Evolutionary conservation across 257 asterid genomes (phyloP), one percentile per base, ranked within the genome.

Genomic region (Verbascum thapsus): DNA sequence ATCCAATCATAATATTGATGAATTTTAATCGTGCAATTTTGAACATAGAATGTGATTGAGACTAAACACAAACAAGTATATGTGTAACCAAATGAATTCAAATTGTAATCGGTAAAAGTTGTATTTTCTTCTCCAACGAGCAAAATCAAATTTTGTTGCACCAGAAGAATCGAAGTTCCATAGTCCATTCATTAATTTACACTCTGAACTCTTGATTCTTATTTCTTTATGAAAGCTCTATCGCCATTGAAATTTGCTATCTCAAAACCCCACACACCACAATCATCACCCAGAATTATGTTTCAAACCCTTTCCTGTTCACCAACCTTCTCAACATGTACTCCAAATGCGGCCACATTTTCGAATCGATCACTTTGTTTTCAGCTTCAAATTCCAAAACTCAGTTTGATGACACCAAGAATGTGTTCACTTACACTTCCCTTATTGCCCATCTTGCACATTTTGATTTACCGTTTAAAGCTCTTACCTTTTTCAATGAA

Each of bases 371-470:
- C 60, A 9, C 67, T 0, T 69, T 82, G 1, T 78, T 82, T 67
- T 67, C 72, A 22, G 23, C 73, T 59, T 74, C 77, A 4, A 42
- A 63, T 69, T 30, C 72, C 12, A 41, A 37, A 53, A 74, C 76
- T 51, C 57, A 30, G 19, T 41, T 56, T 50, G 58, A 69, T 60
- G 60, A 1, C 40, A 61, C 63, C 11, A 71, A 76, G 75, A 82
- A 76, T 61, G 71, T 82, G 32, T 71, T 70, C 45, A 79, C 81
- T 15, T 78, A 79, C 69, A 82, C 85, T n/a, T 76, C 85, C 48
- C 41, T 82, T 17, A 78, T 78, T 22, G 58, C 88, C 59, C 74
- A 71, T 45, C 61, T 82, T 42, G 79, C 81, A 3, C 85, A 44
- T 48, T 57, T 42, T 50, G 50, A 55, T 50, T 63, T 65, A 3